A percentile compares a stretch with the other conserved stretches of the same genome.
Evolutionary conservation across 257 asterid species (phyloP).

Genomic region (Solanum peruvianum): DNA sequence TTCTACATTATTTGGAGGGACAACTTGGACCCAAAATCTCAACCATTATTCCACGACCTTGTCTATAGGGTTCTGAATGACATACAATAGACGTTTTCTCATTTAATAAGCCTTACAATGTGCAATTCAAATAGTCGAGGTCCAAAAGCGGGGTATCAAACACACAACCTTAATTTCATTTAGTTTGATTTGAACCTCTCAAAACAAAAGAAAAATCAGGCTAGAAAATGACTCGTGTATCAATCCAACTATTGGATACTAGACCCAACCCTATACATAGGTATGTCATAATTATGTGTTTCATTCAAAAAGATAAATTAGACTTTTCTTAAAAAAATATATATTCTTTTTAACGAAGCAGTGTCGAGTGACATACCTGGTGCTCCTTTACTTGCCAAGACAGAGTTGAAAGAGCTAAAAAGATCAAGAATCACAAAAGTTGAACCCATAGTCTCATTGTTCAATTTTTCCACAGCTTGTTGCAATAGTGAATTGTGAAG

Average conservation of each 20-base stretch:
- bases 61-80: too few relatives aligned
- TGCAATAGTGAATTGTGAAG: conserved; percentile 48
- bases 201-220: neutral
- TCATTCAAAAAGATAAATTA: neutral
- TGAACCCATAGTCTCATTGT: conserved; percentile 29
- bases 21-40: too few relatives aligned
- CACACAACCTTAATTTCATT: neutral
- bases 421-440: conserved; percentile 44
- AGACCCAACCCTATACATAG: neutral
- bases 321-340: too few relatives aligned
- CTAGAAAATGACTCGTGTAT: neutral
- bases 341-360: neutral
- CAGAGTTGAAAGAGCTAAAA: conserved; percentile 38
- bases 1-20: too few relatives aligned
- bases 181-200: too few relatives aligned
- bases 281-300: neutral
- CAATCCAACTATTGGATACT: neutral
- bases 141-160: neutral
- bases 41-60: too few relatives aligned
- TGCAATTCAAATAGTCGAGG: too few relatives aligned
- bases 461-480: conserved; percentile 37
- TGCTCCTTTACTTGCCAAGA: conserved; percentile 21
- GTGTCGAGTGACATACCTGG: conserved; percentile 8
- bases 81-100: too few relatives aligned
- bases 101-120: too few relatives aligned